Base-by-base conservation (phyloP, 306 rosid genomes). In the Medicago truncatula region DNA sequence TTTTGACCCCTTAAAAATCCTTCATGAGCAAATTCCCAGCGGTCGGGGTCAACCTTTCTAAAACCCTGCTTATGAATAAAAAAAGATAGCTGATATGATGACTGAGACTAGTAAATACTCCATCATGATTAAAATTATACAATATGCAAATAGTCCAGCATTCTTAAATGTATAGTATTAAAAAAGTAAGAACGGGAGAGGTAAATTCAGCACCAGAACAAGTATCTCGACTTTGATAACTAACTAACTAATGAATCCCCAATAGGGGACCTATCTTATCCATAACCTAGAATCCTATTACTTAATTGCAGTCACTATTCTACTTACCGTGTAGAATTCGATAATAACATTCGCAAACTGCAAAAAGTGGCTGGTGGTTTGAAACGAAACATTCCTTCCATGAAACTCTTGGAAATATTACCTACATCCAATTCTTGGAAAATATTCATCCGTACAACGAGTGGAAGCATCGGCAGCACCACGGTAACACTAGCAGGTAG, bases 1-100 rank as follows among this genome's bases (percentile, higher is more conserved):
- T 93, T 93, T 80, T 93, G 92, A 78, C 91, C 98, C 86, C 92
- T 88, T 77, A 93, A 80, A 80, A 93, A 93, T 6, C 90, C 96
- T 81, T 91, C 98, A 67, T 93, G 87, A 34, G 98, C 98, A 85
- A 93, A 93, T 71, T 93, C 98, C 98, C 98, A 93, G 61, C 93
- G 88, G 71, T 93, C 97, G 8, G 97, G 97, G 81, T 93, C 97
- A 68, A 93, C 97, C 84, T 93, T 91, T 85, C 96, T 91, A 73
- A 93, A 93, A 54, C 98, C 98, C 98, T 93, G 85, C 72, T 82
- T 54, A 38, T n/a, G 60, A 78, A 83, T 73, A 28, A 75, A 76
- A 76, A 78, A 76, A 56, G 44, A 34, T 34, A 2, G 17, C 5
- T 39, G 28, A 71, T 11, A 6, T 6, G 18, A 50, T 18, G 34